These are phyloP conservation scores for Rhytidiadelphus loreus DNA, from an alignment of 225 moss, liverwort and hornwort species.

Conservation along the genomic window DNA sequence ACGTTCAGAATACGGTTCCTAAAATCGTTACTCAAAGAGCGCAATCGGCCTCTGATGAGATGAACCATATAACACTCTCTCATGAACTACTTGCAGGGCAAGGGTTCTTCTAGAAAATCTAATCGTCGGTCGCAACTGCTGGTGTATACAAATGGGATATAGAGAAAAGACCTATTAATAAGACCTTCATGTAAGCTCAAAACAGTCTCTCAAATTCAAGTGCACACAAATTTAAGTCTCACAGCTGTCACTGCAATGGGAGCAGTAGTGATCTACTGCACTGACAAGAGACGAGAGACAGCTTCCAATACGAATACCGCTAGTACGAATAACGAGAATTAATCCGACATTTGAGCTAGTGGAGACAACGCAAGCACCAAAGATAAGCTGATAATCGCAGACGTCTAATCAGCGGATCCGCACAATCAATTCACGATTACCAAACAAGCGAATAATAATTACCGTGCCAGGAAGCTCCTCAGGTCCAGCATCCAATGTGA, in stretches of 20 bases:
- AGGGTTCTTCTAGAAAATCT: neutral
- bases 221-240: neutral
- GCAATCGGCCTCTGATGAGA: neutral
- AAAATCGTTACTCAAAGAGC: neutral
- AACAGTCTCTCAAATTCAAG: neutral
- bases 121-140: neutral
- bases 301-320: neutral
- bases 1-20: neutral
- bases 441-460: neutral
- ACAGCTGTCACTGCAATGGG: neutral
- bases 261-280: neutral
- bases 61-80: neutral
- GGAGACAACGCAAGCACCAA: neutral
- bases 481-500: slow-evolving; percentile 93
- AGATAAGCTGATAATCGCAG: neutral
- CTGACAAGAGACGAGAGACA: neutral
- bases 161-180: neutral
- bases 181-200: neutral
- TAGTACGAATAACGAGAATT: neutral
- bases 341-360: neutral
- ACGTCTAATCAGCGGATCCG: neutral
- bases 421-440: neutral
- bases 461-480: slow-evolving; percentile 86
- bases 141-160: neutral
- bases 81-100: neutral